Percentiles rank a stretch among this genome's conserved stretches.
These are phyloP conservation scores for Verticillium longisporum DNA, from an alignment of 2,329 filamentous ascomycete genomes.

Conservation along the genomic window DNA sequence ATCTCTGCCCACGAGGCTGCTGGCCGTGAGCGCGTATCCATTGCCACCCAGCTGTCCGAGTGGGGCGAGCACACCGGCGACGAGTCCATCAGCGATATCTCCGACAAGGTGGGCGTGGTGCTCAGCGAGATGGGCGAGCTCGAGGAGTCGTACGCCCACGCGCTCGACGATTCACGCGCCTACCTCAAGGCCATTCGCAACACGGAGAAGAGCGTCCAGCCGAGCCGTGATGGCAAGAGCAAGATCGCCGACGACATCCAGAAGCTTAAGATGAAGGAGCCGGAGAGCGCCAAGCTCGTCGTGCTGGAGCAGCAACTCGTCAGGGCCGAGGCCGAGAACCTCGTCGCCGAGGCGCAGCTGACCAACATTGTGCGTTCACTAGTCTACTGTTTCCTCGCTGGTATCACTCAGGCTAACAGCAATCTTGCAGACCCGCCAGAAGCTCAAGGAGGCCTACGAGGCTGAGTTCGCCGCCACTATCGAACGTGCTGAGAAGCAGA, in stretches of 20 bases:
- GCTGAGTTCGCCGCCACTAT: slow-evolving; percentile 84
- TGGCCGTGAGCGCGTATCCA: slow-evolving; percentile 73
- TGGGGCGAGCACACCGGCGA: slow-evolving; percentile 93
- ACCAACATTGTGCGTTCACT: slow-evolving; percentile 74
- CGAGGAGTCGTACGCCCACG: slow-evolving; percentile 81
- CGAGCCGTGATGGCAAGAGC: slow-evolving; percentile 75
- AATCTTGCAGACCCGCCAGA: slow-evolving; percentile 69
- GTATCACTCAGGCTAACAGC: neutral
- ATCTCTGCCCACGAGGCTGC: slow-evolving; percentile 80
- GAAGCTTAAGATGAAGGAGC: slow-evolving; percentile 87
- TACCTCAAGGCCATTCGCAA: slow-evolving; percentile 90
- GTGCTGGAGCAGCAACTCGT: slow-evolving; percentile 95
- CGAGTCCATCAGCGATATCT: slow-evolving; percentile 80
- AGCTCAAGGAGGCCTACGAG: slow-evolving; percentile 92
- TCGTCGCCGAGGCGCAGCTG: slow-evolving; percentile 94
- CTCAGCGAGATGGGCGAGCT: slow-evolving; percentile 90
- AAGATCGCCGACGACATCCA: slow-evolving; percentile 92
- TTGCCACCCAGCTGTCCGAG: slow-evolving; percentile 87
- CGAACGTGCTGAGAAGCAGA: slow-evolving; percentile 94
- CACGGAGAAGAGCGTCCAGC: slow-evolving; percentile 92
- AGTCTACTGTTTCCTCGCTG: neutral
- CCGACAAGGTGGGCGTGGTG: slow-evolving; percentile 91
- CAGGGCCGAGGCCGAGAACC: slow-evolving; percentile 86
- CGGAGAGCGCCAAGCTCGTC: slow-evolving; percentile 71
- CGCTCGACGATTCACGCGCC: slow-evolving; percentile 75